Evolutionary conservation across 441 rosid genomes (phyloP), one percentile per base, ranked within the genome.

Genomic region (Eruca vesicaria): DNA sequence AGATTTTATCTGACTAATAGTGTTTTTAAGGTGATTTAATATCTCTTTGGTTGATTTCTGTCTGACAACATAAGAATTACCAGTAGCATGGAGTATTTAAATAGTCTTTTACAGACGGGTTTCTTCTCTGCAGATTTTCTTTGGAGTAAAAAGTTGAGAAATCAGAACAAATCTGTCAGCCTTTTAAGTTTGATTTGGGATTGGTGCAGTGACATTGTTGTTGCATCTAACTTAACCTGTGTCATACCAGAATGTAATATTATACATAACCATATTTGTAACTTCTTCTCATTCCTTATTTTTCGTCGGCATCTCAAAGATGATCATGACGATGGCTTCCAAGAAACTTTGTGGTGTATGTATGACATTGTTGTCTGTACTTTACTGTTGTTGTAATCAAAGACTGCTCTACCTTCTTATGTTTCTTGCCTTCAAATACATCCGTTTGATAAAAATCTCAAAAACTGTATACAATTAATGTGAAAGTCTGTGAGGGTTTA

Each of bases 1-100:
- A 88, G 79, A 72, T 88, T 66, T 55, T 86, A 76, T 66, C 83
- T 68, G 79, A 66, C 35, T 84, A 79, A 86, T 60, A 35, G 63
- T 55, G 18, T n/a, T 19, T 8, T 50, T n/a, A 12, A 59, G 67
- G 79, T 83, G 43, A 57, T 57, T 9, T 14, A 68, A 50, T 14
- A 14, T 20, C 36, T 43, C 28, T 15, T 15, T 48, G 10, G 19
- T 48, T 48, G 9, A 7, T 48, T 7, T 48, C 20, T 48, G 16
- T 48, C 4, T 6, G 20, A 48, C 3, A 48, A 48, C 53, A 14
- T 41, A 4, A 14, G 16, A 41, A 38, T 36, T 10, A 36, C 45
- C 45, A 41, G 48, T 16, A 41, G 48, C 48, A 41, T 41, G 48
- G 48, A 41, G 48, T 41, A 41, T 14, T 41, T 2, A 43, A 43